phyloP scores from a whole-genome alignment of 768 basidiomycete genomes.

The Pleurotus platypus region DNA sequence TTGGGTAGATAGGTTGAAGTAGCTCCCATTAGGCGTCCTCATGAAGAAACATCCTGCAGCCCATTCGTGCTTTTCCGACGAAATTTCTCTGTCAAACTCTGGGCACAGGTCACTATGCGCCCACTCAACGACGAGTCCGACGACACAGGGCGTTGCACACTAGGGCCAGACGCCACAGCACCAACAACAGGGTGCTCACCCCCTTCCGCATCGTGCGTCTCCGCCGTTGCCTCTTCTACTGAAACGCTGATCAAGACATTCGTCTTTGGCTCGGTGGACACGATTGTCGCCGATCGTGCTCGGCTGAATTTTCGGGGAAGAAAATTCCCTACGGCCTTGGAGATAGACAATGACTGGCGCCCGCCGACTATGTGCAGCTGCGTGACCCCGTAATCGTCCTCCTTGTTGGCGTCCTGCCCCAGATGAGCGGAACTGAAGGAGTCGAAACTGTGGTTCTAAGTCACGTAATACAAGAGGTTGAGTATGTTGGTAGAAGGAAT shows the following conservation, averaged over 20 bases:
- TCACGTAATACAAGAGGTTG: not conserved
- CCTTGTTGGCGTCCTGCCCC: not conserved
- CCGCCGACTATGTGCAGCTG: slow-evolving; percentile 1
- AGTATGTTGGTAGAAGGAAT: not conserved
- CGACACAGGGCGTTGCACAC: not conserved
- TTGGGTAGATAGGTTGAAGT: too few relatives aligned
- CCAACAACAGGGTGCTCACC: not conserved
- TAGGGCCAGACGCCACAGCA: slow-evolving; percentile 1
- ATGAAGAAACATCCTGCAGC: too few relatives aligned
- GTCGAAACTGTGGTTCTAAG: slow-evolving; percentile 1
- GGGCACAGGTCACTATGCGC: not conserved
- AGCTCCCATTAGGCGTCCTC: too few relatives aligned
- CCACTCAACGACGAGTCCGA: not conserved
- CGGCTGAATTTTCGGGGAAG: slow-evolving; percentile 7
- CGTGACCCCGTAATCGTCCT: slow-evolving; percentile 2
- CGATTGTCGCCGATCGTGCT: not conserved
- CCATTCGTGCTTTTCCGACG: slow-evolving; percentile 4
- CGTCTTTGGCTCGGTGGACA: not conserved
- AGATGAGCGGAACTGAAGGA: slow-evolving; percentile 6
- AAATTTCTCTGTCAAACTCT: slow-evolving; percentile 5
- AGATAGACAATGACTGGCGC: not conserved
- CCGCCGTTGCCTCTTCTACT: slow-evolving; percentile 6
- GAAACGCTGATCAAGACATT: slow-evolving; percentile 8
- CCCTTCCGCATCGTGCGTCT: not conserved
- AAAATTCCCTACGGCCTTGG: slow-evolving; percentile 7